Evolutionary conservation across 805 yeast genomes (phyloP).

Genomic region (Starmera pachycereana): DNA sequence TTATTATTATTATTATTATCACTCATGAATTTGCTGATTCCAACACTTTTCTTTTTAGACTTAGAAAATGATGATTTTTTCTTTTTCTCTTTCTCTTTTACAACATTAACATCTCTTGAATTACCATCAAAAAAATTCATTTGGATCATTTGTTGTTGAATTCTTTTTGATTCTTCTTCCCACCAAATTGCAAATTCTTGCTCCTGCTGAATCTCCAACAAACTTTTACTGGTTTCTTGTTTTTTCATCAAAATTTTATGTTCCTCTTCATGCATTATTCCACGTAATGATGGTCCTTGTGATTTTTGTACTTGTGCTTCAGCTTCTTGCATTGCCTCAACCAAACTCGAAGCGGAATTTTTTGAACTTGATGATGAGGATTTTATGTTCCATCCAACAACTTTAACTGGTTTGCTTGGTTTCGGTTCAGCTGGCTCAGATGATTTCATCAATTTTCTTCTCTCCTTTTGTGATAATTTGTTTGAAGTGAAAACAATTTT

Average conservation of each 20-base stretch:
- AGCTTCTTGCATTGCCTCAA: constrained; percentile 13
- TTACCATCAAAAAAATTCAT: neutral
- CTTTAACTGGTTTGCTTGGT: neutral
- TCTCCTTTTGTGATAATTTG: constrained; percentile 44
- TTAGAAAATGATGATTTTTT: neutral
- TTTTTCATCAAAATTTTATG: constrained; percentile 24
- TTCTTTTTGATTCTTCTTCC: constrained; percentile 64
- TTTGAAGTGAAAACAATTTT: constrained; percentile 5
- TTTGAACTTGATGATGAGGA: constrained; percentile 1
- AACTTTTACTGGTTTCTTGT: constrained; percentile 28
- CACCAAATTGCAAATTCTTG: constrained; percentile 86
- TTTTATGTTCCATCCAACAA: too few relatives aligned
- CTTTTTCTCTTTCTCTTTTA: neutral
- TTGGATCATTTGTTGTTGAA: constrained; percentile 33
- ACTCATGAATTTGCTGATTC: too few relatives aligned
- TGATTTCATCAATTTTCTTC: constrained; percentile 33
- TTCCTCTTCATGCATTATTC: constrained; percentile 38
- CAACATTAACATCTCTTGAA: neutral
- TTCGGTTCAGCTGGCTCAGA: constrained; percentile 3
- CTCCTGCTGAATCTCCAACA: constrained; percentile 70
- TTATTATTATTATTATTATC: too few relatives aligned
- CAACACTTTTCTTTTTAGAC: too few relatives aligned
- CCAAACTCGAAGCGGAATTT: constrained; percentile 8
- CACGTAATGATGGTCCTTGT: constrained; percentile 25
- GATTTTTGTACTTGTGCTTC: neutral